Evolutionary conservation across 768 basidiomycete species (phyloP), one percentile per base, ranked within the genome.

Genomic region (Russula lepida): DNA sequence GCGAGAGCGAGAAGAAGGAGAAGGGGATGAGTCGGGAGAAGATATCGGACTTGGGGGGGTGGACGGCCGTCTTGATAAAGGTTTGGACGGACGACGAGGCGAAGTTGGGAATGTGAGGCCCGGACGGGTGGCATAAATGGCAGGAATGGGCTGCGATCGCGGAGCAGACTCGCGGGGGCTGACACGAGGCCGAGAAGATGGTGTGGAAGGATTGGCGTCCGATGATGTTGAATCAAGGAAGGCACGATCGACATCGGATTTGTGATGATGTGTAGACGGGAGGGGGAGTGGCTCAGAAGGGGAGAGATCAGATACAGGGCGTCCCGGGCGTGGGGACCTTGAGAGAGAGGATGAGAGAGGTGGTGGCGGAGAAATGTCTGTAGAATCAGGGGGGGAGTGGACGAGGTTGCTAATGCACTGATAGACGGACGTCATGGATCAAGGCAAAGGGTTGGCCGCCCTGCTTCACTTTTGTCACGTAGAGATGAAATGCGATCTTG

Each of bases 1-100:
- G 71, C 73, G 59, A 69, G 77, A 64, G 71, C 72, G 44, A 67
- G 69, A 56, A 64, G 71, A 70, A 52, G 69, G 74, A 63, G 67
- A 64, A 70, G 73, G 68, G 71, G 69, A 67, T 67, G 70, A 56
- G 28, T 60, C 69, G 51, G 58, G 64, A 37, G 74, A 73, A 58
- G 71, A 73, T 58, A 71, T 71, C 60, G 72, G 68, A 6, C 72
- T 71, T 33, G 74, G 73, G 56, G 47, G 50, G 54, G 51, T 23
- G 48, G 54, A 48, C 58, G 63, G 17, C 43, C 65, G 65, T 32
- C 63, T 60, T 60, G 65, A 66, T 66, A 64, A 60, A 54, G 59
- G 63, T 47, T 41, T 64, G 52, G 63, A 27, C 19, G 59, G 54
- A 32, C 54, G 59, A 41, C 19, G 63, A 25, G 64, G 54, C 5